These are phyloP conservation scores for Zea luxurians DNA, from an alignment of 176 grass and related monocot species.

Conservation along the genomic window DNA sequence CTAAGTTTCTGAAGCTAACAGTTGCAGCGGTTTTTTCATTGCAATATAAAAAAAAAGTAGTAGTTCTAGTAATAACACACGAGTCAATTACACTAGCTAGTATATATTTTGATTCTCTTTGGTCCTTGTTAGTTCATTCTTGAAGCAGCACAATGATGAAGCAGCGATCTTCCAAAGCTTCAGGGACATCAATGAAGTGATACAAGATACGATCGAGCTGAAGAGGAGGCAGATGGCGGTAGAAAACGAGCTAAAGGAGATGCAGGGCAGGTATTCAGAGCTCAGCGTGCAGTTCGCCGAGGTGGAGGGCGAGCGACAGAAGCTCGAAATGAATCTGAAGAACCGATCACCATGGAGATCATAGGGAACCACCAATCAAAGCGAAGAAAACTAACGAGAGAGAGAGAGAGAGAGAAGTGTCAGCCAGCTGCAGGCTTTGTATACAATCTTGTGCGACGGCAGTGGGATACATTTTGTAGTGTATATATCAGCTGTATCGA, in stretches of 20 bases:
- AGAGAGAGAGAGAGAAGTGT: background rate
- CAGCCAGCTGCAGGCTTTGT: constrained; percentile 18
- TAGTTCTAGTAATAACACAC: too few relatives aligned
- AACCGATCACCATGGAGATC: constrained; percentile 46
- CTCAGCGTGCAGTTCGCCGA: constrained; percentile 91
- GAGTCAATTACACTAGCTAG: too few relatives aligned
- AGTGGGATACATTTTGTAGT: constrained; percentile 34
- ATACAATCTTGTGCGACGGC: background rate
- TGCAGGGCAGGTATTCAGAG: constrained; percentile 88
- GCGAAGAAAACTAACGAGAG: background rate
- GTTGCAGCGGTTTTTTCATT: too few relatives aligned
- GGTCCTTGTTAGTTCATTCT: constrained; percentile 65
- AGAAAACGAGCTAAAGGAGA: constrained; percentile 76
- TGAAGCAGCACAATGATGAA: constrained; percentile 88
- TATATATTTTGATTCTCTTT: background rate
- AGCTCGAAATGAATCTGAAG: constrained; percentile 78
- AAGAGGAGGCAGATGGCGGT: constrained; percentile 67
- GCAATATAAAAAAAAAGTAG: too few relatives aligned
- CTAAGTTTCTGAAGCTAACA: too few relatives aligned
- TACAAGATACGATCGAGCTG: constrained; percentile 83
- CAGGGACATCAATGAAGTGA: constrained; percentile 95
- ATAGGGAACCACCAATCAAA: constrained; percentile 32
- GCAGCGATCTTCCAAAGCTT: constrained; percentile 87
- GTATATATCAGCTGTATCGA: constrained; percentile 44
- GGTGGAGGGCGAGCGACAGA: constrained; percentile 88